Conservation (phyloP, 208 protist genomes). For the Balamuthia mandrillaris region DNA sequence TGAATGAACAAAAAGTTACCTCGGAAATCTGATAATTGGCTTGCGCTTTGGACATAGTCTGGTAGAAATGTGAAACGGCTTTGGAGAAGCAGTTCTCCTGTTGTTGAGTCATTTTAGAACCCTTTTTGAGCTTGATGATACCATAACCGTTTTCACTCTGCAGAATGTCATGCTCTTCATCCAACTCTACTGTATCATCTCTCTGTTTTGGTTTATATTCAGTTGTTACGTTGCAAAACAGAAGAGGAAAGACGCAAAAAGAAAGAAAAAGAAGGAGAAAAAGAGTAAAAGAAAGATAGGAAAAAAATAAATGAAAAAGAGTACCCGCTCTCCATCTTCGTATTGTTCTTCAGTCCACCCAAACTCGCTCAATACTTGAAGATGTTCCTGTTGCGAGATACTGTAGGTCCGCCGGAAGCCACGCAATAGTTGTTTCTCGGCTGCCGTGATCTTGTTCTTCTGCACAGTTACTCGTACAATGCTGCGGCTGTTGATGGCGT, state of each 20-base stretch:
- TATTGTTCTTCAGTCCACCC: constrained; percentile 40
- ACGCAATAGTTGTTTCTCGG: not conserved
- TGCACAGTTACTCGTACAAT: not conserved
- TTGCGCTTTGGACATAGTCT: constrained; percentile 43
- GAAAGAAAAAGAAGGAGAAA: too few relatives aligned
- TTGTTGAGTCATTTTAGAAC: not conserved
- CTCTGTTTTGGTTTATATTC: not conserved
- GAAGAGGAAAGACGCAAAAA: too few relatives aligned
- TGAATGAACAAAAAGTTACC: too few relatives aligned
- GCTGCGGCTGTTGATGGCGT: too few relatives aligned
- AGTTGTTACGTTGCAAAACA: too few relatives aligned
- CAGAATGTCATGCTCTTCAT: not conserved
- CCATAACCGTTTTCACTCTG: not conserved
- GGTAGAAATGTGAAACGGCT: constrained; percentile 22
- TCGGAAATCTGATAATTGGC: constrained; percentile 17
- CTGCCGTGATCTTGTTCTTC: constrained; percentile 5
- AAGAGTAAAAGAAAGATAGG: too few relatives aligned
- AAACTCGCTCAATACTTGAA: constrained; percentile 23
- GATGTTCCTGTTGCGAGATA: constrained; percentile 11
- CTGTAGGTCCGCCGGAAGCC: not conserved
- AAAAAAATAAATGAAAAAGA: too few relatives aligned
- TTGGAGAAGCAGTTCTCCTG: not conserved
- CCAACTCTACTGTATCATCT: not conserved
- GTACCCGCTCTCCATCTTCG: constrained; percentile 20
- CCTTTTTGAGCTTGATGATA: not conserved